Percentiles rank a stretch among this genome's conserved stretches.
These are phyloP conservation scores for Eragrostis curvula DNA, from an alignment of 176 grass and related monocot species.

Conservation along the genomic window DNA sequence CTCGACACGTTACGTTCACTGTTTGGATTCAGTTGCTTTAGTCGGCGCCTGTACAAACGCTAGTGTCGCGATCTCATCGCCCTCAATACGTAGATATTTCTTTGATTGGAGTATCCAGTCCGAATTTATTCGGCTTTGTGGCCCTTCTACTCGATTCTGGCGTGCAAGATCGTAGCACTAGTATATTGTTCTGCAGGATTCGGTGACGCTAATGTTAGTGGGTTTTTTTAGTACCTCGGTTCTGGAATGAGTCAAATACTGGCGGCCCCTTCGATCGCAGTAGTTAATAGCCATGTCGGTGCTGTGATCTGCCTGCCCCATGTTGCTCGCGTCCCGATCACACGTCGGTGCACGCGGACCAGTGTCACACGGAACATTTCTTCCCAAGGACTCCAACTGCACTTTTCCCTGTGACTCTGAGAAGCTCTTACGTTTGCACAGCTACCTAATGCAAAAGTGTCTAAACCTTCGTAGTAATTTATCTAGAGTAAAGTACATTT, in stretches of 20 bases:
- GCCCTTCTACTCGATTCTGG: not conserved
- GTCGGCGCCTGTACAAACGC: not conserved
- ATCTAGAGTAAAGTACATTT: too few species aligned
- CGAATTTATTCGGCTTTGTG: not conserved
- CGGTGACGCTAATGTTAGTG: slow-evolving; percentile 27
- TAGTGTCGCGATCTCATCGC: slow-evolving; percentile 10
- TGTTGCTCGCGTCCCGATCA: not conserved
- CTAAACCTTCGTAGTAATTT: not conserved
- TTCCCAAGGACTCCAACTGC: not conserved
- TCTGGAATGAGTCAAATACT: slow-evolving; percentile 20
- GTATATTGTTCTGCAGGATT: not conserved
- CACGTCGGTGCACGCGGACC: slow-evolving; percentile 26
- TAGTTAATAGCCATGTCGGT: slow-evolving; percentile 41
- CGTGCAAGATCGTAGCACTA: not conserved
- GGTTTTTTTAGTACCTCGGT: not conserved
- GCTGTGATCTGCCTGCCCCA: not conserved
- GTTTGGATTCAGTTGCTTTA: not conserved
- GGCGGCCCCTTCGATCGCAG: not conserved
- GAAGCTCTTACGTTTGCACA: not conserved
- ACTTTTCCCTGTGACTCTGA: not conserved
- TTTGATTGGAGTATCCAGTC: not conserved
- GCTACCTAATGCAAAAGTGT: not conserved
- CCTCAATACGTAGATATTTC: not conserved
- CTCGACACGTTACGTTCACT: too few species aligned
- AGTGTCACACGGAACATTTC: not conserved